Conservation (phyloP, 2,329 filamentous ascomycete genomes). For the Apiospora phragmitis region DNA sequence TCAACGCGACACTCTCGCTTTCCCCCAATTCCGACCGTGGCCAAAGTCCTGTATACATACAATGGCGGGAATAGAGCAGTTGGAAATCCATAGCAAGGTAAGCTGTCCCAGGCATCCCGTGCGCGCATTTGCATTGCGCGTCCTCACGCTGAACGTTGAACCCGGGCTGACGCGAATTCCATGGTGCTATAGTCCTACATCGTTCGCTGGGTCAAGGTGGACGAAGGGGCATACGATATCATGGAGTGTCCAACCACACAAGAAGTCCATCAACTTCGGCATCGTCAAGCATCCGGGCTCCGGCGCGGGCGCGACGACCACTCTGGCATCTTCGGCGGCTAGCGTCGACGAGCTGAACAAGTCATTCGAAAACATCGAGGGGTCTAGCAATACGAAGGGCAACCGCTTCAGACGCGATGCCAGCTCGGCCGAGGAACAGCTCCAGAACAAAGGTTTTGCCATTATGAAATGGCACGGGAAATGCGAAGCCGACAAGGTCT, state of each 20-base stretch:
- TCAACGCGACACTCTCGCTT: background rate
- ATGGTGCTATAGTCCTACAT: slow-evolving; percentile 78
- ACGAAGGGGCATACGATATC: slow-evolving; percentile 89
- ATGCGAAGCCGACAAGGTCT: slow-evolving; percentile 94
- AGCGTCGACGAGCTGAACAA: slow-evolving; percentile 43
- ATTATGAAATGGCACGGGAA: slow-evolving; percentile 85
- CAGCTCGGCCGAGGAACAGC: slow-evolving; percentile 61
- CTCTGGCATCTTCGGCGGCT: slow-evolving; percentile 37
- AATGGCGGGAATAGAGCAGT: slow-evolving; percentile 94
- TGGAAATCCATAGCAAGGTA: slow-evolving; percentile 98
- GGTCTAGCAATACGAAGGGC: slow-evolving; percentile 39
- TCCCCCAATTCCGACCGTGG: background rate
- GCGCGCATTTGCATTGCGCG: background rate
- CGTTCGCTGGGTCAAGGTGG: slow-evolving; percentile 93
- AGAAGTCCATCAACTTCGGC: slow-evolving; percentile 97
- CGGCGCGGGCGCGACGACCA: slow-evolving; percentile 49
- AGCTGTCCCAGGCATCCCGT: slow-evolving; percentile 24
- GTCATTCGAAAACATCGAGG: slow-evolving; percentile 48
- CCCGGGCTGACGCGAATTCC: background rate
- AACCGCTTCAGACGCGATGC: slow-evolving; percentile 58
- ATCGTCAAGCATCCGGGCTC: slow-evolving; percentile 95
- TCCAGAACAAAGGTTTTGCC: slow-evolving; percentile 67
- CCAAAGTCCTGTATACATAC: background rate
- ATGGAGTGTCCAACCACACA: slow-evolving; percentile 96
- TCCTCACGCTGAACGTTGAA: background rate